Evolutionary conservation across 768 basidiomycete species (phyloP).

Genomic region (Inosperma sp.): DNA sequence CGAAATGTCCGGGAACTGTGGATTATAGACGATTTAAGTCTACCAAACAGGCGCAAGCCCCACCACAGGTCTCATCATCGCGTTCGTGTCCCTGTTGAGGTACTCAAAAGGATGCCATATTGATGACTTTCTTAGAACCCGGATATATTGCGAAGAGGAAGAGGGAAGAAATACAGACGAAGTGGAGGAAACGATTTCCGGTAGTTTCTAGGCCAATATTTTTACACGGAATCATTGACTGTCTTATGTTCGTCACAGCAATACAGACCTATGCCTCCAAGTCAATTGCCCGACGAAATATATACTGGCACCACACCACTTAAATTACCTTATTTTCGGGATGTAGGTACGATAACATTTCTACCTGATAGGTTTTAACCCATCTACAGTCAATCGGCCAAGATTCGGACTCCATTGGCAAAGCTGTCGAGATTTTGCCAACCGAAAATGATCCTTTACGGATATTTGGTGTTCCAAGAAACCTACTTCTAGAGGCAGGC

Average conservation of each 20-base stretch:
- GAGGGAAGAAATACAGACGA: constrained; percentile 5
- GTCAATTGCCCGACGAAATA: constrained; percentile 4
- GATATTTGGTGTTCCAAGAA: constrained; percentile 68
- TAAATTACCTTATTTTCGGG: constrained; percentile 1
- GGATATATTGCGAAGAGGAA: constrained; percentile 13
- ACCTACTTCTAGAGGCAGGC: constrained; percentile 65
- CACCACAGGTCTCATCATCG: constrained; percentile 7
- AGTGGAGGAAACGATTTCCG: constrained; percentile 5
- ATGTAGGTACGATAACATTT: not conserved
- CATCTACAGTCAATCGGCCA: constrained; percentile 20
- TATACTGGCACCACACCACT: not conserved
- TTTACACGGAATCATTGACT: not conserved
- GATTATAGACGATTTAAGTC: constrained; percentile 14
- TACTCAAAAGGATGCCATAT: not conserved
- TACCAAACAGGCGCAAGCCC: not conserved
- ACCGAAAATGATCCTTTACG: constrained; percentile 48
- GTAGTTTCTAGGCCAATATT: not conserved
- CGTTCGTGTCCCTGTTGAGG: not conserved
- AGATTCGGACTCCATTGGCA: constrained; percentile 34
- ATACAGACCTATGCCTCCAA: constrained; percentile 3
- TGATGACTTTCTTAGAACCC: not conserved
- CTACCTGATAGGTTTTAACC: not conserved
- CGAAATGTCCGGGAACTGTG: not conserved
- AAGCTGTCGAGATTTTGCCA: constrained; percentile 42
- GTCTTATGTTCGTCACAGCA: not conserved